phyloP scores from a whole-genome alignment of 192 early-diverging fungal genomes.

The Allomyces arbusculus region DNA sequence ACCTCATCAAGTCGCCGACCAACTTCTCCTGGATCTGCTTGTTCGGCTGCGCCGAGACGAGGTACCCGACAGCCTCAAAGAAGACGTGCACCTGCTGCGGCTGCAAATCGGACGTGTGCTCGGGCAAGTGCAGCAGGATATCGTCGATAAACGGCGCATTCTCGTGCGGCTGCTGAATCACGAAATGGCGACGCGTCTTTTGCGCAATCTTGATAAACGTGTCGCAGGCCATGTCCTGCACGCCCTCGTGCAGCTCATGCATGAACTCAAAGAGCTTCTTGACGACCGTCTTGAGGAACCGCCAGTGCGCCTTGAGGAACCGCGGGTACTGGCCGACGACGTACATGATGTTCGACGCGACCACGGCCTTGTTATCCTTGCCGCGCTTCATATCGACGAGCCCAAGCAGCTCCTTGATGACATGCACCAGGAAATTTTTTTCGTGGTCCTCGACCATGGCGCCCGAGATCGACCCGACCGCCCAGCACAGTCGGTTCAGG shows the following conservation, averaged over 20 bases:
- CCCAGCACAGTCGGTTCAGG: constrained; percentile 96
- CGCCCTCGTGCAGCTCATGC: constrained; percentile 98
- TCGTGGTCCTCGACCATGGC: constrained; percentile 94
- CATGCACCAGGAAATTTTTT: constrained; percentile 89
- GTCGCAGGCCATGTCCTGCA: constrained; percentile 99
- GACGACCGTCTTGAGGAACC: constrained; percentile 99
- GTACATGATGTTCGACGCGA: constrained; percentile 99
- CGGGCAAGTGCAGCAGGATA: constrained; percentile 58
- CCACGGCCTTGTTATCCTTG: constrained; percentile 99
- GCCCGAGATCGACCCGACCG: constrained; percentile 94
- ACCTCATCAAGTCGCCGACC: constrained; percentile 6
- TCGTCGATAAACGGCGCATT: constrained; percentile 86
- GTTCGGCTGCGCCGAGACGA: constrained; percentile 91
- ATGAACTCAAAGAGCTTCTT: constrained; percentile 99
- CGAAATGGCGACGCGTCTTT: constrained; percentile 92
- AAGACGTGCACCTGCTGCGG: constrained; percentile 94
- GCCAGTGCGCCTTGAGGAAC: constrained; percentile 99
- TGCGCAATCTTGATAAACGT: constrained; percentile 98
- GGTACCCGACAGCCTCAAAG: constrained; percentile 94
- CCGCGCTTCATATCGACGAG: constrained; percentile 94
- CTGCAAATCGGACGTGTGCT: constrained; percentile 72
- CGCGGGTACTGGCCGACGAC: constrained; percentile 99
- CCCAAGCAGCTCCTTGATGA: constrained; percentile 92
- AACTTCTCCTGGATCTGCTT: background rate
- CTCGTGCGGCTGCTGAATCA: constrained; percentile 78